Percentiles rank a stretch among this genome's conserved stretches.
phyloP scores from a whole-genome alignment of 192 early-diverging fungal species.

The Coemansia sp. region DNA sequence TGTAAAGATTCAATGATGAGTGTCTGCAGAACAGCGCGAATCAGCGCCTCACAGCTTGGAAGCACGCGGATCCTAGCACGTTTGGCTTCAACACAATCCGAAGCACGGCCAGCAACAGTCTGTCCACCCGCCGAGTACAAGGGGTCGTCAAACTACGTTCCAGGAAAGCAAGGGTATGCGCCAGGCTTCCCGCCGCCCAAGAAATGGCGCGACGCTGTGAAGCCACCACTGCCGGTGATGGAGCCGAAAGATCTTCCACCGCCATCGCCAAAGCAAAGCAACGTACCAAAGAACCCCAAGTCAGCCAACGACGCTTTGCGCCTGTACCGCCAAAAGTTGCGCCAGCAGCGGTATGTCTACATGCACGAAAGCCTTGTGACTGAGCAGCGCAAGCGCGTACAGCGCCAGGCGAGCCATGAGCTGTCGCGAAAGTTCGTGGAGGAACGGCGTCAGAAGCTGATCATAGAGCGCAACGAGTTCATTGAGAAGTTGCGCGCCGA shows the following conservation, averaged over 20 bases:
- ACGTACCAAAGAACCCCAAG: not conserved
- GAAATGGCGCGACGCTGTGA: conserved; percentile 19
- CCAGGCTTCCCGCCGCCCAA: conserved; percentile 54
- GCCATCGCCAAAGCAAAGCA: conserved; percentile 12
- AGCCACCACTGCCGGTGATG: not conserved
- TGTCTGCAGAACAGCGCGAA: not conserved
- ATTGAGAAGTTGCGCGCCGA: conserved; percentile 35
- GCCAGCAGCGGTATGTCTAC: conserved; percentile 34
- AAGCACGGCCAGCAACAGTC: not conserved
- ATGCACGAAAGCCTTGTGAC: conserved; percentile 17
- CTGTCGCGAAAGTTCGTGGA: conserved; percentile 3
- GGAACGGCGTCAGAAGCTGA: conserved; percentile 24
- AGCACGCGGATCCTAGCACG: not conserved
- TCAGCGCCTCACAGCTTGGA: too few species aligned
- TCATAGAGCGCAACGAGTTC: conserved; percentile 26
- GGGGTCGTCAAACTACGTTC: conserved; percentile 40
- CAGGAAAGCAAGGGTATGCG: conserved; percentile 52
- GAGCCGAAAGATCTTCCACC: conserved; percentile 17
- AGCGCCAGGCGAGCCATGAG: conserved; percentile 4
- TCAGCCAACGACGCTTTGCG: conserved; percentile 15
- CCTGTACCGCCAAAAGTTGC: conserved; percentile 32
- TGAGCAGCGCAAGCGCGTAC: conserved; percentile 24
- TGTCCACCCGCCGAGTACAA: conserved; percentile 8
- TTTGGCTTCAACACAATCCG: not conserved
- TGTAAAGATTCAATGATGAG: too few species aligned